phyloP scores from a whole-genome alignment of 768 basidiomycete genomes.

The Astraeus odoratus region DNA sequence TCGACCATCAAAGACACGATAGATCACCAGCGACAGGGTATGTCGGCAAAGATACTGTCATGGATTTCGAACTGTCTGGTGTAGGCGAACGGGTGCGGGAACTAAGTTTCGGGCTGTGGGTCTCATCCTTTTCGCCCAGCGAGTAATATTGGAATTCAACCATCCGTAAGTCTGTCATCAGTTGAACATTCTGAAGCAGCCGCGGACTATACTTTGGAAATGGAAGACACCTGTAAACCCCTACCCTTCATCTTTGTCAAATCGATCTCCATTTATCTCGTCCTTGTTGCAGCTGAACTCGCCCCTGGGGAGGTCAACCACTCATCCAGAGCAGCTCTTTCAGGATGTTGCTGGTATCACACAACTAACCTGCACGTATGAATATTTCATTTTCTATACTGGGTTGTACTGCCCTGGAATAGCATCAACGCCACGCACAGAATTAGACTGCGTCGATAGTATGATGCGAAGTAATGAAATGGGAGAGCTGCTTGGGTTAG shows the following conservation, averaged over 20 bases:
- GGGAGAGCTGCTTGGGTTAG: constrained; percentile 43
- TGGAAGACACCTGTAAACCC: constrained; percentile 31
- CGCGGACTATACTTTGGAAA: constrained; percentile 16
- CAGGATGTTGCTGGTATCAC: constrained; percentile 90
- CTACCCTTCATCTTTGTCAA: constrained; percentile 69
- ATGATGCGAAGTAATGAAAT: constrained; percentile 92
- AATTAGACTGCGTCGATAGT: constrained; percentile 79
- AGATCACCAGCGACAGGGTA: constrained; percentile 53
- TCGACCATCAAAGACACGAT: constrained; percentile 73
- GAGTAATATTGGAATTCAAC: constrained; percentile 27
- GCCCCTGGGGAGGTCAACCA: constrained; percentile 57
- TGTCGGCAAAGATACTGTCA: constrained; percentile 24
- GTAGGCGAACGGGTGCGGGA: constrained; percentile 27
- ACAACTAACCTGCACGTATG: constrained; percentile 88
- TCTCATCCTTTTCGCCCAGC: constrained; percentile 11
- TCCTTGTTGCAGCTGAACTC: constrained; percentile 54
- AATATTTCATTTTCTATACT: constrained; percentile 80
- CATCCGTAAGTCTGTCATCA: constrained; percentile 27
- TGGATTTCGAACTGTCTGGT: constrained; percentile 6
- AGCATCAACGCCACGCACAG: constrained; percentile 83
- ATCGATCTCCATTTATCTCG: constrained; percentile 56
- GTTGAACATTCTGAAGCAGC: constrained; percentile 55
- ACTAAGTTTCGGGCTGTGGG: constrained; percentile 13
- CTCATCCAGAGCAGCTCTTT: constrained; percentile 69
- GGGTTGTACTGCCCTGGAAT: constrained; percentile 67